Conservation (phyloP, 805 yeast genomes). For the Monosporozyma servazzii region DNA sequence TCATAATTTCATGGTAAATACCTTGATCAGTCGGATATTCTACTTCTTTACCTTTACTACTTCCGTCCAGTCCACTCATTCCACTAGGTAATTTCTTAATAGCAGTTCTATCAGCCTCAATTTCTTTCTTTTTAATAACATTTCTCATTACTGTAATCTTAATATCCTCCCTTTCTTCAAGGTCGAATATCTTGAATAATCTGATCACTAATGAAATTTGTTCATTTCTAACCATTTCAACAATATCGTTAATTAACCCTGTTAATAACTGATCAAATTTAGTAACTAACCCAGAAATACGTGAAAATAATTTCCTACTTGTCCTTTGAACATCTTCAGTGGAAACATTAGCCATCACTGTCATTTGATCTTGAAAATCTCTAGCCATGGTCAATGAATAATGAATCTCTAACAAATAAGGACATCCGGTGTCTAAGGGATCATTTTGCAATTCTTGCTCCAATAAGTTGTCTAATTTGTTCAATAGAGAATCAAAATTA, state of each 20-base stretch:
- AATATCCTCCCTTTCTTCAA: conserved; percentile 72
- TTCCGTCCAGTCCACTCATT: background rate
- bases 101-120: conserved; percentile 21
- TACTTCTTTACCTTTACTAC: background rate
- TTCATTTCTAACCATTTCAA: conserved; percentile 64
- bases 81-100: conserved; percentile 22
- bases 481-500: conserved; percentile 43
- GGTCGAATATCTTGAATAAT: conserved; percentile 66
- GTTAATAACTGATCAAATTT: conserved; percentile 57
- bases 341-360: conserved; percentile 41
- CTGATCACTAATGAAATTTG: conserved; percentile 62
- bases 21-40: conserved; percentile 28
- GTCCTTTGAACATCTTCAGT: conserved; percentile 63
- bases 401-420: conserved; percentile 58
- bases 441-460: conserved; percentile 32
- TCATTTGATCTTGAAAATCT: conserved; percentile 70
- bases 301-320: conserved; percentile 36
- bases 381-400: conserved; percentile 59
- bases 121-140: conserved; percentile 26
- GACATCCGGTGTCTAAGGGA: conserved; percentile 34
- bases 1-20: conserved; percentile 32
- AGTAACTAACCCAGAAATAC: conserved; percentile 32
- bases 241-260: conserved; percentile 56
- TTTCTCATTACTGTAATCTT: conserved; percentile 35
- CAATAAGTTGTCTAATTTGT: conserved; percentile 44